A percentile compares a stretch with the other conserved stretches of the same genome.
These are phyloP conservation scores for Glycine soja DNA, from an alignment of 306 rosid genomes.

Conservation along the genomic window DNA sequence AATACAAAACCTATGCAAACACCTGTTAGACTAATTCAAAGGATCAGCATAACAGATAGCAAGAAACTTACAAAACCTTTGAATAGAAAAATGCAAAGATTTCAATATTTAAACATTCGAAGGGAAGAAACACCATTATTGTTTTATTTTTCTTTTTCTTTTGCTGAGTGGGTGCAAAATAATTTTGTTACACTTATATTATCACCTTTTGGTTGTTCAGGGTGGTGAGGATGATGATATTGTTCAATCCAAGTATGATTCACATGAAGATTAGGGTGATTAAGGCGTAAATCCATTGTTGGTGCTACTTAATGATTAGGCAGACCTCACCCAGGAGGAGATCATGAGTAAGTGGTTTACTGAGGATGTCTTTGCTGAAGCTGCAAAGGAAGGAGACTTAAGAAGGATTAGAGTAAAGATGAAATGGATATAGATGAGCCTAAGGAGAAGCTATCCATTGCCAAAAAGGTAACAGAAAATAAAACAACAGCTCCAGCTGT, in stretches of 20 bases:
- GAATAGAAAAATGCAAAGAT: too few relatives aligned
- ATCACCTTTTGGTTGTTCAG: slow-evolving; percentile 57
- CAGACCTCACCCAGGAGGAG: slow-evolving; percentile 75
- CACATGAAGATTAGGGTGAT: slow-evolving; percentile 67
- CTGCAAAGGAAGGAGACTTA: slow-evolving; percentile 73
- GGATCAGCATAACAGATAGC: too few relatives aligned
- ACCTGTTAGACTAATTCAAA: too few relatives aligned
- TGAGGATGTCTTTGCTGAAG: slow-evolving; percentile 89
- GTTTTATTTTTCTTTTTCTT: background rate
- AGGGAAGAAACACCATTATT: background rate
- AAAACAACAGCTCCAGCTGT: slow-evolving; percentile 25
- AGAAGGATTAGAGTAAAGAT: slow-evolving; percentile 59
- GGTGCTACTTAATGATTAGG: slow-evolving; percentile 78
- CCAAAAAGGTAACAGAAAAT: slow-evolving; percentile 55
- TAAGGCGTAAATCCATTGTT: slow-evolving; percentile 83
- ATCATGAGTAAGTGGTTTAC: slow-evolving; percentile 80
- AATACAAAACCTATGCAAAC: too few relatives aligned
- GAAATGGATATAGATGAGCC: slow-evolving; percentile 69
- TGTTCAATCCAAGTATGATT: slow-evolving; percentile 67
- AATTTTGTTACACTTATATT: background rate
- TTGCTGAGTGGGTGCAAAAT: background rate
- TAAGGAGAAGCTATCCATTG: slow-evolving; percentile 45
- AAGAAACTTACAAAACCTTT: too few relatives aligned
- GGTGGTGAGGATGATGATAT: slow-evolving; percentile 62
- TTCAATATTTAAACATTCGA: background rate